Percentiles rank a stretch among this genome's conserved stretches.
phyloP scores from a whole-genome alignment of 2,329 filamentous ascomycete species.

The Aspergillus chevalieri region DNA sequence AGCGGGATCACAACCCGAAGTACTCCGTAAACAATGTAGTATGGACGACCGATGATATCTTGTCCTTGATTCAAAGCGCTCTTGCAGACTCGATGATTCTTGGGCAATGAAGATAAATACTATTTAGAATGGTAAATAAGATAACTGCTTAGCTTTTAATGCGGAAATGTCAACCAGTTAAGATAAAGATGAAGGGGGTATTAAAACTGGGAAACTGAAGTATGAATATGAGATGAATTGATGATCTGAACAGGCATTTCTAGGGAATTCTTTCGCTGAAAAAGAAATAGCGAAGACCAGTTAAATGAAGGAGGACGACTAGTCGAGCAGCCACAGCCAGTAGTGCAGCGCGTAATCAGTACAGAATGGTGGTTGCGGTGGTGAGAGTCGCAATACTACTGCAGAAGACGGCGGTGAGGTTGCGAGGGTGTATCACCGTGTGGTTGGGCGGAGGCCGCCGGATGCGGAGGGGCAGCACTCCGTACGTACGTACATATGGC shows the following conservation, averaged over 20 bases:
- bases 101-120: too few species aligned
- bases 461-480: conserved; percentile 1
- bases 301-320: not conserved
- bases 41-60: not conserved
- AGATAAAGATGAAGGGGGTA: not conserved
- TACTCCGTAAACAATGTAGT: not conserved
- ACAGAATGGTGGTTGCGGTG: not conserved
- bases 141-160: too few species aligned
- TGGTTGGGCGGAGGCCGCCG: not conserved
- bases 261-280: not conserved
- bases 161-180: not conserved
- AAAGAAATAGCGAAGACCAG: not conserved
- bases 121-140: too few species aligned
- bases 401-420: conserved; percentile 1
- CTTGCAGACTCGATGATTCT: not conserved
- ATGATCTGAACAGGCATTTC: not conserved
- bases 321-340: not conserved
- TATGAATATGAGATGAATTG: not conserved
- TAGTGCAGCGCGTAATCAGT: not conserved
- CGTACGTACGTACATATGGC: not conserved
- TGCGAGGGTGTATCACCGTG: not conserved
- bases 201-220: not conserved
- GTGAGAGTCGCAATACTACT: not conserved
- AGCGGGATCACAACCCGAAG: not conserved
- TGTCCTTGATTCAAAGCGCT: not conserved